phyloP scores from a whole-genome alignment of 2,329 filamentous ascomycete genomes.

The Chalara sp. region DNA sequence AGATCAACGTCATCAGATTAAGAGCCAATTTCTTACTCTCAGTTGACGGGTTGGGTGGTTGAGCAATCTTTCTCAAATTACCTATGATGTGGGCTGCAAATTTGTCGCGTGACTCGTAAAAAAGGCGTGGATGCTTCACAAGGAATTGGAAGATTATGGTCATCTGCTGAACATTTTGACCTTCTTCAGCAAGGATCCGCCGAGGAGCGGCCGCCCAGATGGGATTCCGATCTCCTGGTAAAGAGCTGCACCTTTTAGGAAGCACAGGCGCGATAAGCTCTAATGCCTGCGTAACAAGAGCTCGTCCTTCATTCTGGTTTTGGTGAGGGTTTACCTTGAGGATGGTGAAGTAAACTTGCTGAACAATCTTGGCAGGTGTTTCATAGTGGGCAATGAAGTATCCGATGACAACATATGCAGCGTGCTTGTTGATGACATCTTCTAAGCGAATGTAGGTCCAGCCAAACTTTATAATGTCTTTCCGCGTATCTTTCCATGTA shows the following conservation, averaged over 20 bases:
- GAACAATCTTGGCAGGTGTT: constrained; percentile 90
- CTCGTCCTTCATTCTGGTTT: constrained; percentile 89
- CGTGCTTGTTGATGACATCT: constrained; percentile 98
- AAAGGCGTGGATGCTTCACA: constrained; percentile 83
- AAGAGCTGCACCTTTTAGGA: constrained; percentile 69
- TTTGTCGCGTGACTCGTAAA: constrained; percentile 91
- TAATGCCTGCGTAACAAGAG: constrained; percentile 86
- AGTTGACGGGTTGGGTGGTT: constrained; percentile 74
- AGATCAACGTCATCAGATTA: constrained; percentile 84
- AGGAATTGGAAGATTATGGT: constrained; percentile 97
- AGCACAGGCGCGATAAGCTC: constrained; percentile 93
- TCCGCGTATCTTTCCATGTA: constrained; percentile 56
- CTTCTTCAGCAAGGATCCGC: constrained; percentile 88
- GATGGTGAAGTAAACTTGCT: constrained; percentile 88
- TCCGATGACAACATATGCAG: constrained; percentile 91
- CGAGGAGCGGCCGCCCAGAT: constrained; percentile 87
- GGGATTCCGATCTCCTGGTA: constrained; percentile 64
- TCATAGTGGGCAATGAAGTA: constrained; percentile 98
- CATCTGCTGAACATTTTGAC: constrained; percentile 90
- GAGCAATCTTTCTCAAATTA: constrained; percentile 81
- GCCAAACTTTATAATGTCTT: constrained; percentile 98
- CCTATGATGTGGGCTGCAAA: constrained; percentile 85
- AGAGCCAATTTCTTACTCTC: constrained; percentile 89
- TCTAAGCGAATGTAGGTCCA: constrained; percentile 99
- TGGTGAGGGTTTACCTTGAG: constrained; percentile 54